phyloP scores from a whole-genome alignment of 225 moss, liverwort and hornwort species.

The Straminergon stramineum region DNA sequence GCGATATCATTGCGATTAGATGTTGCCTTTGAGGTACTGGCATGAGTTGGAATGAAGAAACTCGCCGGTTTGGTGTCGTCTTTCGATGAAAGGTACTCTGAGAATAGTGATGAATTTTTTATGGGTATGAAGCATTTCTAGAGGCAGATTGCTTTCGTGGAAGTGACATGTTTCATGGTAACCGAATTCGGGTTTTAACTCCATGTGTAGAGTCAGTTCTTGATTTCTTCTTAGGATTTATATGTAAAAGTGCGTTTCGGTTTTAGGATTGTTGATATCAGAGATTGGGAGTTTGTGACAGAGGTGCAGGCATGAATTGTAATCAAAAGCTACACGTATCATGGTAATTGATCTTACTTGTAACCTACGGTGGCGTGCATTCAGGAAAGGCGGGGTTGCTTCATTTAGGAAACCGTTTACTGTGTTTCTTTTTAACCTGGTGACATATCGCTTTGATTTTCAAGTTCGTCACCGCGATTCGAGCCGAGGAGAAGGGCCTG shows the following conservation, averaged over 20 bases:
- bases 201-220: too few species aligned
- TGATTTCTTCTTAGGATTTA: not conserved
- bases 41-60: not conserved
- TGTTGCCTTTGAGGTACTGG: not conserved
- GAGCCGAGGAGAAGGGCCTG: not conserved
- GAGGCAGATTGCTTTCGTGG: not conserved
- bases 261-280: not conserved
- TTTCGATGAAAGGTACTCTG: not conserved
- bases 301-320: not conserved
- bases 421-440: not conserved
- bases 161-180: not conserved
- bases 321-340: not conserved
- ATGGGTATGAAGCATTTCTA: not conserved
- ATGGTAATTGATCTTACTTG: not conserved
- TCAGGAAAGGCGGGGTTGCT: not conserved
- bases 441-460: not conserved
- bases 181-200: not conserved
- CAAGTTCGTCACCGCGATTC: not conserved
- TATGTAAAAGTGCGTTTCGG: not conserved
- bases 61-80: not conserved
- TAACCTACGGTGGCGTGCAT: not conserved
- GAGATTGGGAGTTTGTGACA: not conserved
- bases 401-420: not conserved
- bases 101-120: not conserved
- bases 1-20: not conserved